Percentiles rank a stretch among this genome's conserved stretches.
Evolutionary conservation across 2,329 filamentous ascomycete species (phyloP).

Genomic region (Neobulgaria alba): DNA sequence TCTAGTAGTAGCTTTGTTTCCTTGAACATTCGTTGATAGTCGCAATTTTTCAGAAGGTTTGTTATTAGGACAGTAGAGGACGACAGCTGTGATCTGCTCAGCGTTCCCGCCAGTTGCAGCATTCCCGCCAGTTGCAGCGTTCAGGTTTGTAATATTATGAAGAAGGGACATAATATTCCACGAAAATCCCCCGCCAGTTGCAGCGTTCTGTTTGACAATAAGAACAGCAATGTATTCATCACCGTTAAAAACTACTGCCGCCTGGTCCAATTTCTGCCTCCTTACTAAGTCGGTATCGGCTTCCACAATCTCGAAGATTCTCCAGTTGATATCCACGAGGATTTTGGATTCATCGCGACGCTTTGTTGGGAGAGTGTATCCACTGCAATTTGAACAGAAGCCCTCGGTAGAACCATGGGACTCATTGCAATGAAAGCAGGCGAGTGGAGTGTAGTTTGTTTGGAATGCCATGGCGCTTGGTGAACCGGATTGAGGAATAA

Average conservation of each 20-base stretch:
- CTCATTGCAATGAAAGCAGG: conserved; percentile 1
- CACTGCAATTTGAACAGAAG: conserved; percentile 1
- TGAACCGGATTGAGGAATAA: no score
- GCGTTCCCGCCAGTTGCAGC: no score
- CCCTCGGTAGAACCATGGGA: background rate
- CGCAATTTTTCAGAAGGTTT: no score
- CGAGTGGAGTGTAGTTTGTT: conserved; percentile 1
- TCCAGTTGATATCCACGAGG: background rate
- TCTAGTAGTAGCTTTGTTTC: no score
- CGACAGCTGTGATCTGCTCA: no score
- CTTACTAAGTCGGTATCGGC: background rate
- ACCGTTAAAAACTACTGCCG: background rate
- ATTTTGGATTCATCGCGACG: background rate
- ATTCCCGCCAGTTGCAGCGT: no score
- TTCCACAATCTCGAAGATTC: background rate
- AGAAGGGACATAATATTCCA: background rate
- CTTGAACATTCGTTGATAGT: no score
- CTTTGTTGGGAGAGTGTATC: conserved; percentile 2
- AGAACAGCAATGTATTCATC: background rate
- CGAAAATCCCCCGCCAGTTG: background rate
- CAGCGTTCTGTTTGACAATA: background rate
- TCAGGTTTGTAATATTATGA: no score
- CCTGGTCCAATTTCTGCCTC: background rate
- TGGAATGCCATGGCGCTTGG: no score
- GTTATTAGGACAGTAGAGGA: no score